Evolutionary conservation across 768 basidiomycete species (phyloP), one percentile per base, ranked within the genome.

Genomic region (Russula brevipes): DNA sequence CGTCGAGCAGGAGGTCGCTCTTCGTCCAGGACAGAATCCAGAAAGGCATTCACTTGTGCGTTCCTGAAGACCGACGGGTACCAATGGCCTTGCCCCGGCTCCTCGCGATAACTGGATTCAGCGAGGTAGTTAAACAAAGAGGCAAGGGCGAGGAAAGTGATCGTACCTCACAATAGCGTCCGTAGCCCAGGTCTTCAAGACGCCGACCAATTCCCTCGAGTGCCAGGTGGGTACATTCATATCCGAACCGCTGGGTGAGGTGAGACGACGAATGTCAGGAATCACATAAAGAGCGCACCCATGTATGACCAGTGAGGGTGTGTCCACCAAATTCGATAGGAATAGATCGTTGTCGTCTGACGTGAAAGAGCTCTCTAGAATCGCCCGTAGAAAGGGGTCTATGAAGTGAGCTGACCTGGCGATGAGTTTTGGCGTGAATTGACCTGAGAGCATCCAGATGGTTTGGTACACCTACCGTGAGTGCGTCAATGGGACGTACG

Each of bases 141-240:
- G 57, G 36, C 3, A 5, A 35, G 45, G 31, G 11, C 9, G 4
- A 38, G 9, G 31, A 36, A 63, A 64, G 12, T 16, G 10, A 2
- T 72, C 82, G 33, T 61, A 87, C 88, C 73, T 79, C 24, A 82
- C 76, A 60, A 87, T 79, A 16, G 80, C 78, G 7, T 78, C 69
- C 1, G 78, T 72, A 54, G 80, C 76, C 84, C 85, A 88, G 2
- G 82, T 76, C 64, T 81, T 80, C 35, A 94, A 65, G 17, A 85
- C 73, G 31, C 79, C 77, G 3, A 89, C 77, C 11, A 82, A 76
- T 71, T 87, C 85, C 24, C 94, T 81, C 2, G 85, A 83, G 67
- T 96, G 93, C 84, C 91, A 91, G 0, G 85, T 82, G 1, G 94
- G 92, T 4, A 97, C 94, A 64, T 97, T 95, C 44, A 86, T 83